phyloP scores from a whole-genome alignment of 2,329 filamentous ascomycete species.

The Berkeleyomyces basicola region DNA sequence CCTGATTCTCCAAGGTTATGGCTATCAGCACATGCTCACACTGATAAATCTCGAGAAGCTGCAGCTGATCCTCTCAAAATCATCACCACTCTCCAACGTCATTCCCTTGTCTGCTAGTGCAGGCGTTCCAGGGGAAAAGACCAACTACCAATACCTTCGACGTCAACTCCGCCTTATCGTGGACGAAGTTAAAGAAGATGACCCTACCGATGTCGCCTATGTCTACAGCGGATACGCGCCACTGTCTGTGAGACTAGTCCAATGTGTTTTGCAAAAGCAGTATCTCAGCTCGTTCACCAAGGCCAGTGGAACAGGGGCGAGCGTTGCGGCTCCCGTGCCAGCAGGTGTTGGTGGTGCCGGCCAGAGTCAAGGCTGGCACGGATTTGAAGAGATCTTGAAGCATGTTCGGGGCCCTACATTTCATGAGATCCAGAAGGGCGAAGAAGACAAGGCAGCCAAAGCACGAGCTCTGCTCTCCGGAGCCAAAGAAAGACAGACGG shows the following conservation, averaged over 20 bases:
- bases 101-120: slow-evolving; percentile 52
- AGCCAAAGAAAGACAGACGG: slow-evolving; percentile 58
- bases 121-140: slow-evolving; percentile 48
- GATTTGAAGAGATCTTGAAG: slow-evolving; percentile 84
- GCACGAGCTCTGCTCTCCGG: slow-evolving; percentile 70
- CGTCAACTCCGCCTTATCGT: slow-evolving; percentile 79
- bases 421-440: slow-evolving; percentile 79
- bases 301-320: slow-evolving; percentile 31
- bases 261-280: slow-evolving; percentile 83
- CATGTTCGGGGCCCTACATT: slow-evolving; percentile 79
- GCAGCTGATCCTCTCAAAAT: slow-evolving; percentile 63
- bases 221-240: slow-evolving; percentile 96
- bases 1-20: slow-evolving; percentile 79
- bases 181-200: slow-evolving; percentile 89
- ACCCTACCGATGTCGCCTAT: slow-evolving; percentile 91
- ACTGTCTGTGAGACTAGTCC: slow-evolving; percentile 75
- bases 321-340: slow-evolving; percentile 19
- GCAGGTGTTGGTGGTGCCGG: slow-evolving; percentile 32
- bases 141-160: slow-evolving; percentile 78
- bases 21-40: slow-evolving; percentile 85
- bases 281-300: slow-evolving; percentile 57
- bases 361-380: slow-evolving; percentile 63
- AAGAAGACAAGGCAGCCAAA: slow-evolving; percentile 83
- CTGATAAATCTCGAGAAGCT: slow-evolving; percentile 78
- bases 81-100: slow-evolving; percentile 63